Percentiles rank a stretch among this genome's conserved stretches.
Evolutionary conservation across 306 rosid species (phyloP).

Genomic region (Gleditsia sinensis): DNA sequence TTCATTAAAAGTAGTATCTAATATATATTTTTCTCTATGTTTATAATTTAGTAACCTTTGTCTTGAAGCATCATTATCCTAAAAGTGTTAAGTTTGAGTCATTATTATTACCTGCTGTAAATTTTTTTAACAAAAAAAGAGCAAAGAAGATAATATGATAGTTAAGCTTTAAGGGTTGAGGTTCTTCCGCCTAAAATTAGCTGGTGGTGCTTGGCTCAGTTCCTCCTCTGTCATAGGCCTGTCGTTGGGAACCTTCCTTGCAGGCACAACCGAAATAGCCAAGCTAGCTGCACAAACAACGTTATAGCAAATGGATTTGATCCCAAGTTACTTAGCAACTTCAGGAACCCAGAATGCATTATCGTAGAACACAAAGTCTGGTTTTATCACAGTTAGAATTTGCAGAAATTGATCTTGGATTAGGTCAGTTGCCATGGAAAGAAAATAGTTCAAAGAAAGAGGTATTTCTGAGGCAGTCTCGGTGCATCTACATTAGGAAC

Average conservation of each 20-base stretch:
- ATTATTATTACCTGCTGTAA: no score
- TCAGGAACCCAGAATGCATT: conserved; percentile 50
- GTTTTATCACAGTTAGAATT: conserved; percentile 10
- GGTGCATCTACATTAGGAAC: conserved; percentile 40
- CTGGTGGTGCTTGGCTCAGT: conserved; percentile 40
- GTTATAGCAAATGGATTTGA: conserved; percentile 37
- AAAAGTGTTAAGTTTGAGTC: no score
- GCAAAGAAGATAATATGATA: neutral
- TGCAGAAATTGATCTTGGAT: conserved; percentile 37
- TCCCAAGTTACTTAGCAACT: conserved; percentile 13
- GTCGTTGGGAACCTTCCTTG: conserved; percentile 28
- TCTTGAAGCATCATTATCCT: no score
- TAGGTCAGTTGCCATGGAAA: conserved; percentile 40
- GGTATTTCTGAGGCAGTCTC: conserved; percentile 55
- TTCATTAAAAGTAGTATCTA: no score
- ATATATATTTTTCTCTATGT: no score
- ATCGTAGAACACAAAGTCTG: conserved; percentile 48
- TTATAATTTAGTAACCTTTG: no score
- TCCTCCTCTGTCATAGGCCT: conserved; percentile 45
- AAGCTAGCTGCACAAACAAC: conserved; percentile 47
- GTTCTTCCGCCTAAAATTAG: no score
- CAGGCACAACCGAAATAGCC: conserved; percentile 37
- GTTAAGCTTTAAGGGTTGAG: no score
- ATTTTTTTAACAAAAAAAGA: no score
- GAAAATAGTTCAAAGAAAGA: conserved; percentile 1